These are phyloP conservation scores for Globisporangium orthogonon DNA, from an alignment of 352 stramenopile species.

Conservation along the genomic window DNA sequence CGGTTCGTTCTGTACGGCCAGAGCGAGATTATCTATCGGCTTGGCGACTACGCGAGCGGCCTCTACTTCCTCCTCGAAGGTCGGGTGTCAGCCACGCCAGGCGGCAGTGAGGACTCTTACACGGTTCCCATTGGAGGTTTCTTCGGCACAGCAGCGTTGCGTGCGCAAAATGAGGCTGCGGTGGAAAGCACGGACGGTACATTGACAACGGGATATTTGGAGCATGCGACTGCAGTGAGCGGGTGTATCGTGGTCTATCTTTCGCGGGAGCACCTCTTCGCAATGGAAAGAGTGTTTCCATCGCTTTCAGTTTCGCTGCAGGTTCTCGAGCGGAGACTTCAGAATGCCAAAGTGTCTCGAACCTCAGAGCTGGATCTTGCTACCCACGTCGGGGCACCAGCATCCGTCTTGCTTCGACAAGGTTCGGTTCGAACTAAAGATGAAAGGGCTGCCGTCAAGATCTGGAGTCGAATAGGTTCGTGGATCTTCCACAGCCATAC, in stretches of 20 bases:
- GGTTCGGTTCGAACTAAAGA: background rate
- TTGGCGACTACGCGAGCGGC: constrained; percentile 37
- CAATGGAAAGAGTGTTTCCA: constrained; percentile 28
- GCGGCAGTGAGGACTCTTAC: constrained; percentile 18
- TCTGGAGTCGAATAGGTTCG: background rate
- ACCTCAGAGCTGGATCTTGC: constrained; percentile 24
- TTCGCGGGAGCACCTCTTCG: constrained; percentile 33
- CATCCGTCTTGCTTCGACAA: background rate
- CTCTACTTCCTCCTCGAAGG: constrained; percentile 53
- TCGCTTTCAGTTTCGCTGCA: constrained; percentile 21
- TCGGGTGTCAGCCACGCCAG: constrained; percentile 21
- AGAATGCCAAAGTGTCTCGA: constrained; percentile 20
- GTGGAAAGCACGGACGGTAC: background rate
- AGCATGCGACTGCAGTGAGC: constrained; percentile 39
- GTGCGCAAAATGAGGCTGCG: background rate
- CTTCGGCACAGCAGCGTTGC: constrained; percentile 39
- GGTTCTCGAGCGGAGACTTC: constrained; percentile 23
- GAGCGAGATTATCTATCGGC: constrained; percentile 50
- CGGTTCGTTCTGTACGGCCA: constrained; percentile 59
- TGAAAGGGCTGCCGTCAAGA: background rate
- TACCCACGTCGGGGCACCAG: constrained; percentile 4
- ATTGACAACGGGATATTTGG: constrained; percentile 18
- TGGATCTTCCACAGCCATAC: background rate
- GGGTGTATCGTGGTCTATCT: constrained; percentile 50
- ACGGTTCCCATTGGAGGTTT: constrained; percentile 33